A percentile compares a stretch with the other conserved stretches of the same genome.
Evolutionary conservation across 208 protist genomes (phyloP).

Genomic region (Wallacemonas sp.): DNA sequence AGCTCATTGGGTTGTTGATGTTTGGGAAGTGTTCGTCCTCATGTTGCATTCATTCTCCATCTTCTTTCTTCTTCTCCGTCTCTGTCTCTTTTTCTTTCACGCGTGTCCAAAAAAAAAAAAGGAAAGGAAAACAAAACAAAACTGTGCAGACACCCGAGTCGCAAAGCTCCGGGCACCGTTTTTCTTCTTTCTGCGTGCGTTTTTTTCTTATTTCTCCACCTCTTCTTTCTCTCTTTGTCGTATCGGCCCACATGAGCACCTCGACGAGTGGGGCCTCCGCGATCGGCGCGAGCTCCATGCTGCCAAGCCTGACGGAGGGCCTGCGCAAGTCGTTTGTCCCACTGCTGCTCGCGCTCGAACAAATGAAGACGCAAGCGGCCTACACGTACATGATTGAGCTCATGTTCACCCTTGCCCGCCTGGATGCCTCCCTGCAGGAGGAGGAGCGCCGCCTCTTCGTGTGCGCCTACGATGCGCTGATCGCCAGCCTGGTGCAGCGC

Average conservation of each 20-base stretch:
- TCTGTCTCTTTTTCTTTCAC: too few relatives aligned
- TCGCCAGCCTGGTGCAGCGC: constrained; percentile 40
- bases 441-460: constrained; percentile 77
- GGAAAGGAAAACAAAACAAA: constrained; percentile 16
- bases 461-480: constrained; percentile 62
- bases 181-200: neutral
- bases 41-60: too few relatives aligned
- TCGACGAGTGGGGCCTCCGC: neutral
- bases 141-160: too few relatives aligned
- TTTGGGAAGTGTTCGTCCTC: too few relatives aligned
- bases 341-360: constrained; percentile 58
- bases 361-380: constrained; percentile 26
- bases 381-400: constrained; percentile 79
- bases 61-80: too few relatives aligned
- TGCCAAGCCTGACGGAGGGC: constrained; percentile 49
- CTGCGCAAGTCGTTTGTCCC: constrained; percentile 70
- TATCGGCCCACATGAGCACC: neutral
- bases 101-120: constrained; percentile 3
- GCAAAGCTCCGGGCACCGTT: too few relatives aligned
- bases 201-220: constrained; percentile 9
- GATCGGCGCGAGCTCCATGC: constrained; percentile 16
- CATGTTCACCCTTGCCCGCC: constrained; percentile 60
- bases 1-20: too few relatives aligned
- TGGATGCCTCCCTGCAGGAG: constrained; percentile 65
- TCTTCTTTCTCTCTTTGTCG: constrained; percentile 5